A percentile compares a stretch with the other conserved stretches of the same genome.
These are phyloP conservation scores for Fusarium albosuccineum DNA, from an alignment of 2,329 filamentous ascomycete species.

Conservation along the genomic window DNA sequence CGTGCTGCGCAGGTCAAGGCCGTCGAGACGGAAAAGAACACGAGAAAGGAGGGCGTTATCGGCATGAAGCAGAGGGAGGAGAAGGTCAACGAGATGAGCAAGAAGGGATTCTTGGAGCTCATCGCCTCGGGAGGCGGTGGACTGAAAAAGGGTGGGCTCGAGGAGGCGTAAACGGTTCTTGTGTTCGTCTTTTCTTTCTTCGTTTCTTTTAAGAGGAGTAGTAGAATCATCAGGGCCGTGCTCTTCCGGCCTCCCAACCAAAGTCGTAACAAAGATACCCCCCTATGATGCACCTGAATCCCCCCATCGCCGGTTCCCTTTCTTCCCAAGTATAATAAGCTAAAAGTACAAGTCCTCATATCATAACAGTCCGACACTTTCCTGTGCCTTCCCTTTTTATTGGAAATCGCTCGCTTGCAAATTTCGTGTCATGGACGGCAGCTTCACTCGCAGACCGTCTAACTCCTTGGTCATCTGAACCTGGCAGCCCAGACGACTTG, in stretches of 20 bases:
- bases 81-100: conserved; percentile 94
- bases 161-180: conserved; percentile 62
- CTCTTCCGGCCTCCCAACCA: conserved; percentile 43
- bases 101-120: conserved; percentile 94
- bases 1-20: conserved; percentile 92
- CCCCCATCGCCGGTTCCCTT: conserved; percentile 38
- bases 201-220: conserved; percentile 45
- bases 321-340: conserved; percentile 42
- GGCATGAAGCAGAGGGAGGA: conserved; percentile 86
- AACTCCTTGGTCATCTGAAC: conserved; percentile 92
- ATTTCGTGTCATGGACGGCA: conserved; percentile 96
- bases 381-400: conserved; percentile 35
- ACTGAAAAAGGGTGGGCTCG: conserved; percentile 69
- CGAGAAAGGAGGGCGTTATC: conserved; percentile 78
- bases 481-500: conserved; percentile 86
- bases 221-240: conserved; percentile 45
- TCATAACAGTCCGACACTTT: conserved; percentile 34
- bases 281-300: conserved; percentile 45
- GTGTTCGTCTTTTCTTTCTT: conserved; percentile 30
- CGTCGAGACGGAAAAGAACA: conserved; percentile 78
- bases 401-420: conserved; percentile 94
- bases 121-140: conserved; percentile 76
- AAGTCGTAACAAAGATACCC: conserved; percentile 50
- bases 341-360: conserved; percentile 46
- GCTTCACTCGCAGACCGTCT: conserved; percentile 84